Base-by-base conservation (phyloP, 2,329 filamentous ascomycete genomes). In the Venturia asperata region DNA sequence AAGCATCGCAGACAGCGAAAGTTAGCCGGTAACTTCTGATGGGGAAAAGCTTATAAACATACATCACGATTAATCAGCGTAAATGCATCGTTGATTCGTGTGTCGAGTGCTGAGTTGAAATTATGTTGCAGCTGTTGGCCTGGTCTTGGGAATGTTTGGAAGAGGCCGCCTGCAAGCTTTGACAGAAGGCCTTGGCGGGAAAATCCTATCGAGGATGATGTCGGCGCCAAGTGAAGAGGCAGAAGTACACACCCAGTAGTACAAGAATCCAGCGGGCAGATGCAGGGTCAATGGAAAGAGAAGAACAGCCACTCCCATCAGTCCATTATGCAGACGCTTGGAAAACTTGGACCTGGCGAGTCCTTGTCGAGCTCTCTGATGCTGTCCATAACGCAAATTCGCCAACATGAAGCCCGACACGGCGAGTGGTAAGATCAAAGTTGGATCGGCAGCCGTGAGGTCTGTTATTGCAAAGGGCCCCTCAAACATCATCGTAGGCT, bases 201-300 rank as follows among this genome's bases (percentile, higher is more conserved):
- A 24, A 7, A 49, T 5, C 15, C 30, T 37, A 49, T 62, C 56
- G 5, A 65, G 19, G n/a, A 61, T 15, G 7, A 47, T 19, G 52
- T 61, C 60, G 13, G 56, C 27, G n/a, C 5, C 37, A 39, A 65
- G 42, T 17, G 55, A 42, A 37, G 34, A 64, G 42, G 39, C 61
- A 27, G 61, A 60, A 42, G 63, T 64, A 13, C 60, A 66, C 21
- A 19, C 60, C 64, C 64, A 66, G n/a, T 66, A 66, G 30, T 63
- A 64, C 60, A 66, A 24, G 27, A 66, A 41, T 6, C 64, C 64
- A 21, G 60, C 61, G 10, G 64, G 64, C 13, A 61, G 9, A 24
- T 55, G 27, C 60, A 58, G 10, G 27, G 24, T 66, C 30, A 65
- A 13, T 13, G 64, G 64, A 10, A 42, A 41, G 3, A 66, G 21